Evolutionary conservation across 2,329 filamentous ascomycete genomes (phyloP), one percentile per base, ranked within the genome.

Genomic region (Coniochaeta hoffmannii): DNA sequence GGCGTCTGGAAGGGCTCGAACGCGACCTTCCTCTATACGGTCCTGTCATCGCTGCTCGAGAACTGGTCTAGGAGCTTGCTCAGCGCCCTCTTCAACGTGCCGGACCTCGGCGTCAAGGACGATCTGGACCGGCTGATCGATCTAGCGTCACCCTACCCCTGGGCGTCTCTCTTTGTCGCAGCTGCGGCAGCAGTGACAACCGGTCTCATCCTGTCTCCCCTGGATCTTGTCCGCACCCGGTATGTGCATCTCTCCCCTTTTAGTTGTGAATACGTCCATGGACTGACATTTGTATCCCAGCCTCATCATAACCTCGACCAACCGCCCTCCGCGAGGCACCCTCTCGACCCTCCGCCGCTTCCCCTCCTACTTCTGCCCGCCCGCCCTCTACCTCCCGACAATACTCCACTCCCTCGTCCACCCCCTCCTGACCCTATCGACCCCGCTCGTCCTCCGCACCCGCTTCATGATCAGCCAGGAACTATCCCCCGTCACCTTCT

Each of bases 1-100:
- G 94, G 94, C 4, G 86, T 97, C 5, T 99, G 93, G 92, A 97
- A 97, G 69, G 85, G 87, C 9, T 90, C 91, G 35, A 97, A 97
- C 68, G 85, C 89, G 14, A 95, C 91, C 1, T 99, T 97, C 66
- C 78, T 97, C 52, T 96, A 97, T 72, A 89, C 86, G 0, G 83
- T 97, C 50, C 78, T 97, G 17, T 83, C 92, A 59, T 90, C 90
- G 11, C 87, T 95, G 8, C 75, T 96, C 30, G 94, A 97, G 69
- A 92, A 90, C 63, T 99, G 95, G 86, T 89, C 92, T 10, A 83
- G 91, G 64, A 94, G 90, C 64, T 80, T 97, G 53, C 78, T 97
- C n/a, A 90, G 90, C 46, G 93, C 94, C 1, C 78, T 97, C 6
- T 81, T 97, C 62, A 95, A 95, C 59, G 82, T 97, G 14, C 92